A percentile compares a stretch with the other conserved stretches of the same genome.
These are phyloP conservation scores for Geoglossum glabrum DNA, from an alignment of 495 filamentous ascomycete species.

Conservation along the genomic window DNA sequence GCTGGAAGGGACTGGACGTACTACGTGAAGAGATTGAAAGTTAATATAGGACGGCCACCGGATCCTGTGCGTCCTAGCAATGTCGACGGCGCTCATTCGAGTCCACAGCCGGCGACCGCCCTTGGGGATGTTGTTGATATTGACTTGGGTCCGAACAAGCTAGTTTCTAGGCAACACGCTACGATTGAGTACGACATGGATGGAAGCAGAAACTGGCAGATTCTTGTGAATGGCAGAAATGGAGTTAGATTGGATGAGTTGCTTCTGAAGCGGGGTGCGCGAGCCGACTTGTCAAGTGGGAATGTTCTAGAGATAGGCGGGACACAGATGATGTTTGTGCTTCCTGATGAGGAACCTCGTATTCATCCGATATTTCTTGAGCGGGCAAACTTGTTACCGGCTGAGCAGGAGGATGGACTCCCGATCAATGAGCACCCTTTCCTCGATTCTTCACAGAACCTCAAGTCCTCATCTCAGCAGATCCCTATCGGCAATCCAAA, in stretches of 20 bases:
- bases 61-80: slow-evolving; percentile 23
- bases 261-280: slow-evolving; percentile 41
- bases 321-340: slow-evolving; percentile 94
- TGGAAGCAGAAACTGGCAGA: slow-evolving; percentile 44
- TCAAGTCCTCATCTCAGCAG: neutral
- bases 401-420: neutral
- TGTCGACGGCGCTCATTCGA: slow-evolving; percentile 16
- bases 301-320: slow-evolving; percentile 78
- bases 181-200: slow-evolving; percentile 60
- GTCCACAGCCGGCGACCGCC: slow-evolving; percentile 24
- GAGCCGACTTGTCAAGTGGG: slow-evolving; percentile 51
- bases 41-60: slow-evolving; percentile 69
- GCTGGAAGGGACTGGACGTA: slow-evolving; percentile 86
- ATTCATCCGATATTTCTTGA: slow-evolving; percentile 32
- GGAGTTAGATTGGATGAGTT: slow-evolving; percentile 62
- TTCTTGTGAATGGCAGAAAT: slow-evolving; percentile 76
- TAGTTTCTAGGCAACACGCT: slow-evolving; percentile 76
- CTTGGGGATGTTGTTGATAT: slow-evolving; percentile 45
- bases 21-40: slow-evolving; percentile 58
- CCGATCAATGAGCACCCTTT: neutral
- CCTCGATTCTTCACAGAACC: neutral
- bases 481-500: neutral
- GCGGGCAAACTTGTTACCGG: neutral
- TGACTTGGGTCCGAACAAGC: slow-evolving; percentile 82
- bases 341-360: slow-evolving; percentile 43